Base-by-base conservation (phyloP, 1,139 yeast genomes). In the Debaryomycetaceae sp. region DNA sequence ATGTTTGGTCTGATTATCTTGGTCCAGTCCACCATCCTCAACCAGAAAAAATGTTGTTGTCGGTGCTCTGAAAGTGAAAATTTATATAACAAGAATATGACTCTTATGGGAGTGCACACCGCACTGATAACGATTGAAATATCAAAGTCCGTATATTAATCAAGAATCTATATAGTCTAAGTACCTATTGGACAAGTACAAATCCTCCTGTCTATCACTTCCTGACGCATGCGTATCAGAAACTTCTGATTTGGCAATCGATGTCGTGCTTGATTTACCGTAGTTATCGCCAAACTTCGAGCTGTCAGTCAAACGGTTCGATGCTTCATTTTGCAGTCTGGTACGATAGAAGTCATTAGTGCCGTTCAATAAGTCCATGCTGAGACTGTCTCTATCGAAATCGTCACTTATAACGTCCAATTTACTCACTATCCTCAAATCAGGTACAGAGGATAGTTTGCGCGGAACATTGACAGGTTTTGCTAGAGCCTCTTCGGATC, bases 1-100 rank as follows among this genome's bases (percentile, higher is more conserved):
- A 91, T 88, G 53, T 91, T 93, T 17, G 97, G 96, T 63, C 99
- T 78, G 1, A 88, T 85, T 17, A 88, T 62, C 13, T 76, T 69
- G 42, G 73, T 68, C 41, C 87, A 66, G 53, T 85, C 76, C 58
- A 84, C 81, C 60, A 77, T 72, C 58, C 57, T 57, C 17, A 17
- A 17, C 24, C 20, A 34, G n/a, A 24, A 13, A 37, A 41, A 14
- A 14, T 35, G 29, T 13, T 33, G 20, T 17, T 17, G 20, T 17
- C 20, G 20, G 20, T 17, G 20, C 20, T 17, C 4, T 17, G 20
- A 17, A 17, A 17, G 20, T 17, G 20, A 17, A 17, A 17, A 17
- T 17, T 17, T 17, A 17, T 17, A 17, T 17, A 17, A 17, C 3
- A 17, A 4, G 20, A 17, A 17, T 17, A 17, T 17, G 20, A 17